These are phyloP conservation scores for Floccularia luteovirens DNA, from an alignment of 768 basidiomycete species.

Conservation along the genomic window DNA sequence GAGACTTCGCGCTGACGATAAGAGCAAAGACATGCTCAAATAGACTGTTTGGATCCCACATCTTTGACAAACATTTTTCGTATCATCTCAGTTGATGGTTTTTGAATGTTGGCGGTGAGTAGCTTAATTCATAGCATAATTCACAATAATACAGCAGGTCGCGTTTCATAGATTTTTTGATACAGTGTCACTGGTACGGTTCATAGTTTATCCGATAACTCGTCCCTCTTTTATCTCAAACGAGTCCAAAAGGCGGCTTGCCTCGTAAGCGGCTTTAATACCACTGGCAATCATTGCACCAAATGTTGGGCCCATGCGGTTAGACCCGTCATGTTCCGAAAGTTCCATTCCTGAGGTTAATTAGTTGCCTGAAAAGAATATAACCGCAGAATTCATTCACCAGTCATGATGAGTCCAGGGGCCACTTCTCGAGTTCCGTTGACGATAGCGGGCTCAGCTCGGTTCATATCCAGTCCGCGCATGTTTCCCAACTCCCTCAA, in stretches of 20 bases:
- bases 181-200: no score
- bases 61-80: no score
- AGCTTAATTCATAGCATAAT: no score
- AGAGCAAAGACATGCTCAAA: no score
- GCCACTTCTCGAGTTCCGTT: constrained; percentile 71
- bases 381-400: constrained; percentile 25
- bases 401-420: constrained; percentile 69
- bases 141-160: no score
- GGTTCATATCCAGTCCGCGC: constrained; percentile 75
- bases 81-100: no score
- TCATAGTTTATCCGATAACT: no score
- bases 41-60: no score
- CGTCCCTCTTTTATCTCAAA: constrained; percentile 47
- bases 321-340: constrained; percentile 72
- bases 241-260: constrained; percentile 42
- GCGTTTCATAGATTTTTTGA: no score
- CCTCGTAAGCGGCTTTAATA: constrained; percentile 63
- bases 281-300: constrained; percentile 78
- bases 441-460: constrained; percentile 77
- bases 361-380: constrained; percentile 3
- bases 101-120: no score
- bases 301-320: constrained; percentile 75
- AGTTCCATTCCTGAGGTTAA: constrained; percentile 66
- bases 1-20: no score
- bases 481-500: constrained; percentile 72